These are phyloP conservation scores for Diaporthe vaccinii DNA, from an alignment of 2,329 filamentous ascomycete genomes.

Conservation along the genomic window DNA sequence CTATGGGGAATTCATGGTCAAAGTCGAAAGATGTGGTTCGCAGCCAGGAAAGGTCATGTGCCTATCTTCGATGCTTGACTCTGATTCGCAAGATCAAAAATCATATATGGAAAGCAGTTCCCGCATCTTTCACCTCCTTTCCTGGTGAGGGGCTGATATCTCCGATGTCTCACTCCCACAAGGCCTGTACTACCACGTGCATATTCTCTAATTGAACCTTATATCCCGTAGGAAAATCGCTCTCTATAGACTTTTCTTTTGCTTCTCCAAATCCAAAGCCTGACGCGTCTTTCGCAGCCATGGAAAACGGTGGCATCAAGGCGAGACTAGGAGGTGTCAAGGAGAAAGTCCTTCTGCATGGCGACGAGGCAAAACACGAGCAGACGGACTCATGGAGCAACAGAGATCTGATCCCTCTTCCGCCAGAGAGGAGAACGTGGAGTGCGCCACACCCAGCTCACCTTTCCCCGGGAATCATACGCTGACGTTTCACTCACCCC, in stretches of 20 bases:
- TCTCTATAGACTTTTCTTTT: too few species aligned
- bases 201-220: not conserved
- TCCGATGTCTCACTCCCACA: not conserved
- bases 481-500: not conserved
- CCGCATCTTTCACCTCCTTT: not conserved
- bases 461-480: not conserved
- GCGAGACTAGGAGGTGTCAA: conserved; percentile 24
- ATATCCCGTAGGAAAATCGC: too few species aligned
- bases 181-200: not conserved
- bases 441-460: not conserved
- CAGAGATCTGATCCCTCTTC: conserved; percentile 41
- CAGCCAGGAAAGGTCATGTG: not conserved
- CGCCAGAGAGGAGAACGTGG: conserved; percentile 40
- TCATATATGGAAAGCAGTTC: not conserved
- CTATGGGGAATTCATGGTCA: not conserved
- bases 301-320: conserved; percentile 1
- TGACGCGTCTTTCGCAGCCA: not conserved
- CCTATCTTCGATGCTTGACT: not conserved
- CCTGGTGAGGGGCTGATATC: not conserved
- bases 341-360: conserved; percentile 38
- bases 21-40: not conserved
- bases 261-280: too few species aligned
- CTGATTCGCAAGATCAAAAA: not conserved
- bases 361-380: conserved; percentile 37
- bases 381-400: conserved; percentile 41